phyloP scores from a whole-genome alignment of 2,329 filamentous ascomycete genomes.

The Alternaria infectoria region DNA sequence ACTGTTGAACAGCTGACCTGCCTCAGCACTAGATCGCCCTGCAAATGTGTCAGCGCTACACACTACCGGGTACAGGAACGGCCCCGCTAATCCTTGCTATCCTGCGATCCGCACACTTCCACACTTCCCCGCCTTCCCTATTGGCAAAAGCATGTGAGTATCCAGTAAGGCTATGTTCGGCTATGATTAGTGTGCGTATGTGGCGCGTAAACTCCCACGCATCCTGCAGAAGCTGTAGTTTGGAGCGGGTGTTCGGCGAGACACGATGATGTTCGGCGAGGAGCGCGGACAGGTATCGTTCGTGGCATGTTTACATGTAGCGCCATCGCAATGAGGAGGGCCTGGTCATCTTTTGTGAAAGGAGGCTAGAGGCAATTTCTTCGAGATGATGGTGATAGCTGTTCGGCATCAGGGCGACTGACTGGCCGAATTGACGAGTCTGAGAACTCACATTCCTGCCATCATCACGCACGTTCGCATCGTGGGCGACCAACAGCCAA shows the following conservation, averaged over 20 bases:
- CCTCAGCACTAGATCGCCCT: conserved; percentile 3
- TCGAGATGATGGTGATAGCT: not conserved
- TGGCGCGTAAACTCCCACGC: conserved; percentile 10
- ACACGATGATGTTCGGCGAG: not conserved
- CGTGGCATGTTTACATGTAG: not conserved
- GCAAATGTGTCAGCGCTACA: not conserved
- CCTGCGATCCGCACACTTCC: not conserved
- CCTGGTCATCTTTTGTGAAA: not conserved
- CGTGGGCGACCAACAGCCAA: not conserved
- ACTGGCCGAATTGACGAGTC: not conserved
- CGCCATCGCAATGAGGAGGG: not conserved
- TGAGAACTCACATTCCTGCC: not conserved
- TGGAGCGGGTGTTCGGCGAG: not conserved
- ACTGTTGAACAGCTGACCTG: not conserved
- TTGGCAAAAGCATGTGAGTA: not conserved
- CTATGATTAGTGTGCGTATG: conserved; percentile 9
- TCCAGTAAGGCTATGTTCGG: not conserved
- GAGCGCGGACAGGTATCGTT: not conserved
- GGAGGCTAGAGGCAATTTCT: not conserved
- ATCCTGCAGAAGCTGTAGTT: conserved; percentile 1
- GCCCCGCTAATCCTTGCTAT: not conserved
- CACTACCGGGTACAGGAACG: conserved; percentile 1
- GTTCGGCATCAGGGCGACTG: not conserved
- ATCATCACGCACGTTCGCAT: not conserved
- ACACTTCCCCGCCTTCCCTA: not conserved